Conservation (phyloP, 169 alveolate genomes). For the Eimeria maxima region DNA sequence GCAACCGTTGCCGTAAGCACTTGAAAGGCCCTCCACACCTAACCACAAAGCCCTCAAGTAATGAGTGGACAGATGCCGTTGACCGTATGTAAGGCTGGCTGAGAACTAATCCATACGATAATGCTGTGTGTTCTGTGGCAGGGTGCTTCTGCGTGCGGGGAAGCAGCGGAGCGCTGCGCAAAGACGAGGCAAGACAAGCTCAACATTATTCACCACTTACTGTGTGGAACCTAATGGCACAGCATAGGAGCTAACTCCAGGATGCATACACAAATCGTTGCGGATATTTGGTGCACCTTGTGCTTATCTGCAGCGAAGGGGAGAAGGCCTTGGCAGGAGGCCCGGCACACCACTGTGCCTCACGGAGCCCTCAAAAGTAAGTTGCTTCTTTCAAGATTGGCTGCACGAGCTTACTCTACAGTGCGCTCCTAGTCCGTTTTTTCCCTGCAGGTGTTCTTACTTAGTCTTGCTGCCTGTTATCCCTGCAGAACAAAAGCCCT, state of each 20-base stretch:
- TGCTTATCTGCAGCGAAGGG: constrained; percentile 30
- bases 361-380: constrained; percentile 2
- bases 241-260: not conserved
- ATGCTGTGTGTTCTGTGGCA: not conserved
- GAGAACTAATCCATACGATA: no score
- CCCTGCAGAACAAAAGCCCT: constrained; percentile 47
- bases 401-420: not conserved
- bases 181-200: constrained; percentile 55
- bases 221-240: not conserved
- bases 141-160: constrained; percentile 50
- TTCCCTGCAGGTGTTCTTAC: not conserved
- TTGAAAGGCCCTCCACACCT: not conserved
- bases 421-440: not conserved
- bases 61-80: not conserved
- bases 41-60: not conserved
- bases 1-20: constrained; percentile 40
- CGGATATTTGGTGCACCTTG: not conserved
- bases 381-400: not conserved
- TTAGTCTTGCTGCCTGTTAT: not conserved
- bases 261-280: not conserved
- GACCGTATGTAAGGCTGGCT: no score
- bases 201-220: not conserved
- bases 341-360: not conserved
- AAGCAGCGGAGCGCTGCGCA: constrained; percentile 39
- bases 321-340: not conserved